These are phyloP conservation scores for Biscutella laevigata DNA, from an alignment of 441 rosid genomes.

Conservation along the genomic window DNA sequence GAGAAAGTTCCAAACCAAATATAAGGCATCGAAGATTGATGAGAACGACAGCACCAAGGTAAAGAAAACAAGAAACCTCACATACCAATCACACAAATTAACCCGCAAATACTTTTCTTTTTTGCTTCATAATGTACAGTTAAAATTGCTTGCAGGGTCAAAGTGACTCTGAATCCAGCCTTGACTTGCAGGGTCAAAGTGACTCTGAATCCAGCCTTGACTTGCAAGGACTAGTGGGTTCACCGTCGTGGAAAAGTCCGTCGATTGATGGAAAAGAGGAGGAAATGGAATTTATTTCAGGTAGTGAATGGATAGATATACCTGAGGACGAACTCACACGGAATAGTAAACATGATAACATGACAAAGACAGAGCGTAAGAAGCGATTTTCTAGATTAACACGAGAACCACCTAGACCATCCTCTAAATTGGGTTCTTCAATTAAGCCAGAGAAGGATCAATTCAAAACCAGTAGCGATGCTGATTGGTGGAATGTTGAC, in stretches of 20 bases:
- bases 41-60: slow-evolving; percentile 40
- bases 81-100: neutral
- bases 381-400: slow-evolving; percentile 26
- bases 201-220: slow-evolving; percentile 40
- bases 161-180: slow-evolving; percentile 38
- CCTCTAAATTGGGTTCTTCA: slow-evolving; percentile 27
- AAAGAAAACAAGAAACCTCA: slow-evolving; percentile 12
- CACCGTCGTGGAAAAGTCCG: slow-evolving; percentile 33
- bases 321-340: slow-evolving; percentile 21
- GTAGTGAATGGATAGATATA: slow-evolving; percentile 59
- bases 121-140: slow-evolving; percentile 18
- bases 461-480: slow-evolving; percentile 23
- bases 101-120: neutral
- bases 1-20: slow-evolving; percentile 22
- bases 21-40: slow-evolving; percentile 29
- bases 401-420: slow-evolving; percentile 31
- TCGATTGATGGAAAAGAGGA: slow-evolving; percentile 35
- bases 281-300: slow-evolving; percentile 37
- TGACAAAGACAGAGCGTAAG: slow-evolving; percentile 34
- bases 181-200: slow-evolving; percentile 49
- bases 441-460: slow-evolving; percentile 42
- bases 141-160: slow-evolving; percentile 32
- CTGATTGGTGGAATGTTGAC: slow-evolving; percentile 10
- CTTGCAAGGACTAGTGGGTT: slow-evolving; percentile 40
- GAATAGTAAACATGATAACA: slow-evolving; percentile 31